These are phyloP conservation scores for Corylus avellana DNA, from an alignment of 306 rosid species.

Conservation along the genomic window DNA sequence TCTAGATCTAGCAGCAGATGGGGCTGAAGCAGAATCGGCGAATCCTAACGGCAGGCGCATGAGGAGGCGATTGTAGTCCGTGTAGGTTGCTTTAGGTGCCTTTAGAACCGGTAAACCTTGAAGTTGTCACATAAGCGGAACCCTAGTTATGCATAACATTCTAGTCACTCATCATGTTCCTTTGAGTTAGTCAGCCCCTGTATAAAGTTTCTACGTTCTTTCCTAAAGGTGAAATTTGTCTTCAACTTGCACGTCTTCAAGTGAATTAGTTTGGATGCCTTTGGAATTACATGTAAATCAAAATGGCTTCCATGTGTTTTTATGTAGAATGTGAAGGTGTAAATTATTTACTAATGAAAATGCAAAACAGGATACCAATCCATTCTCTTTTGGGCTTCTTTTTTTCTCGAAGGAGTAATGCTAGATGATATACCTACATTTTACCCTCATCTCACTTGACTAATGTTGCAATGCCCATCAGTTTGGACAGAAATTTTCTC, in stretches of 20 bases:
- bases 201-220: conserved; percentile 19
- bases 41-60: conserved; percentile 69
- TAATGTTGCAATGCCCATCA: too few relatives aligned
- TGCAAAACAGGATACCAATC: background rate
- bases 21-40: conserved; percentile 53
- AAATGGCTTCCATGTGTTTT: background rate
- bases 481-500: too few relatives aligned
- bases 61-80: conserved; percentile 56
- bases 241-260: background rate
- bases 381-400: background rate
- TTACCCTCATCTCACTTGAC: too few relatives aligned
- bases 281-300: background rate
- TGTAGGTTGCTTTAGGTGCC: conserved; percentile 18
- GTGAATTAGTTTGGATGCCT: background rate
- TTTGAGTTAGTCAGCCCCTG: conserved; percentile 4
- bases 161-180: background rate
- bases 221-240: conserved; percentile 1
- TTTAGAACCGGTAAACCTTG: conserved; percentile 17
- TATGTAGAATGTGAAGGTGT: background rate
- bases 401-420: too few relatives aligned
- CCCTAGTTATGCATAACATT: conserved; percentile 15
- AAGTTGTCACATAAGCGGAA: conserved; percentile 33
- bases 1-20: conserved; percentile 66
- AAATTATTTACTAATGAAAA: background rate
- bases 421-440: too few relatives aligned